These are phyloP conservation scores for Extremus antarcticus DNA, from an alignment of 495 filamentous ascomycete species.

Conservation along the genomic window DNA sequence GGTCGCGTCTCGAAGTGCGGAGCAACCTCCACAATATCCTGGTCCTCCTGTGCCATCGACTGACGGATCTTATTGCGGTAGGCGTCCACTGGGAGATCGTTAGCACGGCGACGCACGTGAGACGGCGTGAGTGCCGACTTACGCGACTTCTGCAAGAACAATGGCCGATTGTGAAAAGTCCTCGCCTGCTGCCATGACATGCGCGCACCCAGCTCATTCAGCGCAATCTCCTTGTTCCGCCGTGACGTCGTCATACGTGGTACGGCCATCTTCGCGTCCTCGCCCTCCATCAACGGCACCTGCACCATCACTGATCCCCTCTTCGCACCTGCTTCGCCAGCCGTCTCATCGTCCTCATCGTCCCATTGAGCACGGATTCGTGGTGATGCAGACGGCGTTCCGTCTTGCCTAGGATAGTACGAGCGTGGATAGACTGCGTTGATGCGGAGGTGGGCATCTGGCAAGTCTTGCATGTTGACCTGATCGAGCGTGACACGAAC, in stretches of 20 bases:
- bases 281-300: conserved; percentile 63
- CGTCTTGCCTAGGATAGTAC: conserved; percentile 82
- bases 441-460: conserved; percentile 78
- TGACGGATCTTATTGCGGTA: conserved; percentile 87
- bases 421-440: conserved; percentile 84
- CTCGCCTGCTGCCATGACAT: conserved; percentile 93
- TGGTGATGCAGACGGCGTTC: conserved; percentile 54
- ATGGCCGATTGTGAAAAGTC: conserved; percentile 67
- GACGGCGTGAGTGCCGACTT: conserved; percentile 37
- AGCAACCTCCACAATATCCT: conserved; percentile 58
- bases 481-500: conserved; percentile 80
- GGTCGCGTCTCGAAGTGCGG: conserved; percentile 82
- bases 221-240: conserved; percentile 64
- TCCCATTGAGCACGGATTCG: conserved; percentile 46
- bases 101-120: conserved; percentile 2
- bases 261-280: conserved; percentile 56
- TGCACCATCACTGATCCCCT: conserved; percentile 49
- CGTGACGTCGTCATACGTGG: conserved; percentile 56
- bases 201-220: conserved; percentile 88
- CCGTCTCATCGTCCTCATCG: conserved; percentile 40
- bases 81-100: conserved; percentile 62
- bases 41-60: conserved; percentile 61
- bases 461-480: conserved; percentile 85
- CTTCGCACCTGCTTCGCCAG: conserved; percentile 24
- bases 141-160: conserved; percentile 91